Evolutionary conservation across 192 early-diverging fungal genomes (phyloP).

Genomic region (Backusella tuberculispora): DNA sequence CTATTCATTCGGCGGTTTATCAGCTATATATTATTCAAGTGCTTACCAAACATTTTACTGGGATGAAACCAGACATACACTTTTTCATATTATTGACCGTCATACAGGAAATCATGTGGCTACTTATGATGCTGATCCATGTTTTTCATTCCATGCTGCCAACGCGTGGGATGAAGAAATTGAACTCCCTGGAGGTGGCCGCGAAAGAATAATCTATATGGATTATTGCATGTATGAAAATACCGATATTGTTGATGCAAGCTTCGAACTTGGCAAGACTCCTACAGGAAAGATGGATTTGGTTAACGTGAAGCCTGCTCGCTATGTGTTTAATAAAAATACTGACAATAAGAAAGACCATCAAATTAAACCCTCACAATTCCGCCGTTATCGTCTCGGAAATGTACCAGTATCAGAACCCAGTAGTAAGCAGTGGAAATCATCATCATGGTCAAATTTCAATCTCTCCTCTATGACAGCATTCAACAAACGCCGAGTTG

Average conservation of each 20-base stretch:
- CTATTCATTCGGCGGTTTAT: slow-evolving; percentile 43
- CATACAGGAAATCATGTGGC: slow-evolving; percentile 45
- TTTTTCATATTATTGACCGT: slow-evolving; percentile 53
- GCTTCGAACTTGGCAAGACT: slow-evolving; percentile 37
- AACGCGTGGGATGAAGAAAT: slow-evolving; percentile 52
- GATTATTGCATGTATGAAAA: slow-evolving; percentile 44
- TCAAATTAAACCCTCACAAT: slow-evolving; percentile 34
- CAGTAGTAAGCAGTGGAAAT: not conserved
- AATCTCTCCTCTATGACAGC: not conserved
- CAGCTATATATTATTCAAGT: slow-evolving; percentile 45
- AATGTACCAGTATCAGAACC: slow-evolving; percentile 26
- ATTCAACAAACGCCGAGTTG: slow-evolving; percentile 33
- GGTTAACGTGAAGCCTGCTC: slow-evolving; percentile 27
- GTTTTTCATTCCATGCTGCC: slow-evolving; percentile 51
- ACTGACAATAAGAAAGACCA: slow-evolving; percentile 27
- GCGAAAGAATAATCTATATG: slow-evolving; percentile 35
- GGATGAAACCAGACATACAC: slow-evolving; percentile 42
- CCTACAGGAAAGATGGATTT: slow-evolving; percentile 22
- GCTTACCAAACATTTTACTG: slow-evolving; percentile 52
- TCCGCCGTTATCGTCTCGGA: slow-evolving; percentile 37
- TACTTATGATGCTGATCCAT: slow-evolving; percentile 46
- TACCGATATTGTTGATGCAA: slow-evolving; percentile 44
- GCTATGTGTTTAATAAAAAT: slow-evolving; percentile 28
- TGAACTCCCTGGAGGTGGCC: slow-evolving; percentile 25
- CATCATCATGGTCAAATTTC: not conserved